Percentiles rank a stretch among this genome's conserved stretches.
Conservation (phyloP, 2,329 filamentous ascomycete species). For the Stachybotrys chlorohalonatus region DNA sequence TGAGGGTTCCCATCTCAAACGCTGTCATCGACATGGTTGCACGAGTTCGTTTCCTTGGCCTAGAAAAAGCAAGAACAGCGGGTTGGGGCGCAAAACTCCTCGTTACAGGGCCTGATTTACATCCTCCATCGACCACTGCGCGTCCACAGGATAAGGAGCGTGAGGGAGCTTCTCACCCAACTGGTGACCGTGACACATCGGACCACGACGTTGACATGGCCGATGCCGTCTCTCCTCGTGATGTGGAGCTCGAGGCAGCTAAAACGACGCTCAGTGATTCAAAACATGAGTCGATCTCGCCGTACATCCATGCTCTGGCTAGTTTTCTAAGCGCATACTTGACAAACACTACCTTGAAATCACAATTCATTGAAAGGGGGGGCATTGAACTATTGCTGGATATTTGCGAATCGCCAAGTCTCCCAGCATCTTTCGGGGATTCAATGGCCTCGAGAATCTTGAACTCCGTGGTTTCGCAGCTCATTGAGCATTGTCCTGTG, state of each 20-base stretch:
- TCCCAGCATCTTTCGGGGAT: conserved; percentile 55
- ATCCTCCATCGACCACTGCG: conserved; percentile 45
- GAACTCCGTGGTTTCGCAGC: conserved; percentile 62
- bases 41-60: conserved; percentile 66
- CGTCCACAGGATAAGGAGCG: conserved; percentile 43
- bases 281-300: conserved; percentile 36
- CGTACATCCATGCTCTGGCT: conserved; percentile 67
- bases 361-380: conserved; percentile 65
- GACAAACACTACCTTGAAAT: conserved; percentile 62
- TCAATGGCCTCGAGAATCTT: conserved; percentile 60
- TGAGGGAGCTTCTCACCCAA: conserved; percentile 14
- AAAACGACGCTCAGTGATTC: conserved; percentile 11
- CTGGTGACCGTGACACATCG: conserved; percentile 19
- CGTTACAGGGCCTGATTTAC: conserved; percentile 26
- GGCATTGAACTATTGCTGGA: conserved; percentile 80
- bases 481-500: conserved; percentile 74
- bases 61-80: conserved; percentile 55
- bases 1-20: conserved; percentile 72
- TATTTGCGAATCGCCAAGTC: conserved; percentile 70
- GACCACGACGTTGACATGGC: conserved; percentile 57
- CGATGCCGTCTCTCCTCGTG: conserved; percentile 31
- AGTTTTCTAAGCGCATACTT: conserved; percentile 71
- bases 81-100: conserved; percentile 76
- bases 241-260: conserved; percentile 5
- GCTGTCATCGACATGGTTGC: conserved; percentile 86